phyloP scores from a whole-genome alignment of 73 alveolate species.

The Vitrella brassicaformis region DNA sequence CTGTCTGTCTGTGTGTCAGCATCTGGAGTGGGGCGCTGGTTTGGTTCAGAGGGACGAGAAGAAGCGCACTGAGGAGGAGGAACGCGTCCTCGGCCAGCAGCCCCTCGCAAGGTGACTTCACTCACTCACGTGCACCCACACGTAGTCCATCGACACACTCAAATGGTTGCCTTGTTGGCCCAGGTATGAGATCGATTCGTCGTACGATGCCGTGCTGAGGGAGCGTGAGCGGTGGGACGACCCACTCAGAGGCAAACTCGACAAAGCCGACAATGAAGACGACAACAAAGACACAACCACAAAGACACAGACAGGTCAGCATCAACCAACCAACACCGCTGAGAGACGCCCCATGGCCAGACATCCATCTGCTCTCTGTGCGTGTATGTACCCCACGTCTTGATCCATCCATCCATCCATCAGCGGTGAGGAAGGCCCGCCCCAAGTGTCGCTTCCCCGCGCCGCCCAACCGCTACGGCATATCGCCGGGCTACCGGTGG shows the following conservation, averaged over 20 bases:
- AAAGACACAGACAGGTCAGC: too few species aligned
- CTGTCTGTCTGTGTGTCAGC: background rate
- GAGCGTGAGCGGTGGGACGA: background rate
- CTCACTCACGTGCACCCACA: background rate
- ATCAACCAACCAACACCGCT: too few species aligned
- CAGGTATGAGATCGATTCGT: background rate
- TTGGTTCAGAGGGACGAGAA: background rate
- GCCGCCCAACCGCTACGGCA: background rate
- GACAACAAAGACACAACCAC: too few species aligned
- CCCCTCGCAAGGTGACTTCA: background rate
- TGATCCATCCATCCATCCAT: background rate
- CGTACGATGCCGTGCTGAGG: background rate
- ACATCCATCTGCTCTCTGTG: too few species aligned
- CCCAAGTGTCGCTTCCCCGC: slow-evolving; percentile 42
- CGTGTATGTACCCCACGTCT: too few species aligned
- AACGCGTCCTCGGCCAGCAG: background rate
- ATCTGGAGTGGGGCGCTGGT: background rate
- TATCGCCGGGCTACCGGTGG: background rate
- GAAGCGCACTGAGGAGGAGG: background rate
- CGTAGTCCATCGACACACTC: too few species aligned
- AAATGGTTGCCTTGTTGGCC: too few species aligned
- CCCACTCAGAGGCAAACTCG: too few species aligned
- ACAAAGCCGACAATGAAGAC: too few species aligned
- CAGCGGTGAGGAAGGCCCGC: slow-evolving; percentile 7
- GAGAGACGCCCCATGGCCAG: too few species aligned